These are phyloP conservation scores for Cyberlindnera meyerae DNA, from an alignment of 805 yeast genomes.

Conservation along the genomic window DNA sequence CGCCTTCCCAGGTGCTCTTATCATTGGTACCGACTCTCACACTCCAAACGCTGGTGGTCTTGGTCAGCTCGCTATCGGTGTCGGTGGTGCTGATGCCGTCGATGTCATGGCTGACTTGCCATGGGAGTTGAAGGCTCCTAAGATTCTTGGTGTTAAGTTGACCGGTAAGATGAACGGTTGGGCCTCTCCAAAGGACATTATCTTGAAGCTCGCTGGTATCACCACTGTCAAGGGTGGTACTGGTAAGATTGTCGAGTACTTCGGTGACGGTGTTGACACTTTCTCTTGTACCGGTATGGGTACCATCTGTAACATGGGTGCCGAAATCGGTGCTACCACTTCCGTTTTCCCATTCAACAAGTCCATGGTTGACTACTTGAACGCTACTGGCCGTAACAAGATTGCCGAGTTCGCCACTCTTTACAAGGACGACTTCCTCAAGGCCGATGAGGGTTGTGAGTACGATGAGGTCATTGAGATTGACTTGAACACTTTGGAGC, in stretches of 20 bases:
- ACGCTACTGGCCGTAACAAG: slow-evolving; percentile 80
- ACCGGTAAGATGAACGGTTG: slow-evolving; percentile 89
- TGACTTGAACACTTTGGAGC: slow-evolving; percentile 81
- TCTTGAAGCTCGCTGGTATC: slow-evolving; percentile 85
- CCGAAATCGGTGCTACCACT: slow-evolving; percentile 98
- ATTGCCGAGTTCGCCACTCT: slow-evolving; percentile 52
- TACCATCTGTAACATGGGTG: slow-evolving; percentile 99
- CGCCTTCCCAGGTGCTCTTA: slow-evolving; percentile 93
- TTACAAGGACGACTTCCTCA: slow-evolving; percentile 51
- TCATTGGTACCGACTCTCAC: slow-evolving; percentile 98
- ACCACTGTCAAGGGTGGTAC: slow-evolving; percentile 98
- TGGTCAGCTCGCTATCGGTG: slow-evolving; percentile 98
- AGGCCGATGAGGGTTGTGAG: slow-evolving; percentile 83
- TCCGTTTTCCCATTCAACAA: slow-evolving; percentile 95
- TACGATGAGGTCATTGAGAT: slow-evolving; percentile 92
- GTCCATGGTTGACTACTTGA: slow-evolving; percentile 80
- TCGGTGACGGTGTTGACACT: slow-evolving; percentile 87
- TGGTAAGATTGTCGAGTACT: slow-evolving; percentile 92
- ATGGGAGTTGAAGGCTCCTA: slow-evolving; percentile 98
- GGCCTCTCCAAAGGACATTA: slow-evolving; percentile 97
- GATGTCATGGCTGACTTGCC: slow-evolving; percentile 96
- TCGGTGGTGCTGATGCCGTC: slow-evolving; percentile 99
- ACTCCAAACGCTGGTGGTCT: slow-evolving; percentile 99
- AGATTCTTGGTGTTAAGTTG: slow-evolving; percentile 86
- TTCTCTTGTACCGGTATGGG: slow-evolving; percentile 99